These are phyloP conservation scores for Penicillium sp. DNA, from an alignment of 2,329 filamentous ascomycete genomes.

Conservation along the genomic window DNA sequence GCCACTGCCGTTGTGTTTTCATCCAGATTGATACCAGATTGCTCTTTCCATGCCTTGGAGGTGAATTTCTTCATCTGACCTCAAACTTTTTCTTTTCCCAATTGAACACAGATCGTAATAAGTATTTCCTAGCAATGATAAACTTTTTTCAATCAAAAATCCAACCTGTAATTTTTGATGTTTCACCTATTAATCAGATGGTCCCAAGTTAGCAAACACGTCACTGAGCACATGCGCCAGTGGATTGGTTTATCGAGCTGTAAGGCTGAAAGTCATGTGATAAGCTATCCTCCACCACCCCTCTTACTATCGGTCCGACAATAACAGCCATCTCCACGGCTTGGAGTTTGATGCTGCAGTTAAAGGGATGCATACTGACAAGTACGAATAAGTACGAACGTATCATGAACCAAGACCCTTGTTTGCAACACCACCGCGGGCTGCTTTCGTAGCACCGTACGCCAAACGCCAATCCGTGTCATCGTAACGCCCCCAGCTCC, in stretches of 20 bases:
- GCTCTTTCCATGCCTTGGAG: background rate
- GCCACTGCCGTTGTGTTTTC: background rate
- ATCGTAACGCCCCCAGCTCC: too few relatives aligned
- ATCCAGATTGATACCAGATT: conserved; percentile 3
- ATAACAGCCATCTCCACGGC: conserved; percentile 17
- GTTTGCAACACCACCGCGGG: conserved; percentile 16
- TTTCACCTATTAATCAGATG: background rate
- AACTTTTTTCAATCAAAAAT: background rate
- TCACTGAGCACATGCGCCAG: too few relatives aligned
- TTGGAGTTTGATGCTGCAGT: conserved; percentile 13
- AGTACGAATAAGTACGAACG: conserved; percentile 18
- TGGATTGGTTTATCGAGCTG: background rate
- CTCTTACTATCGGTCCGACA: conserved; percentile 22
- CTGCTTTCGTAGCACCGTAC: conserved; percentile 8
- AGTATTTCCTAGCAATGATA: too few relatives aligned
- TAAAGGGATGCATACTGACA: conserved; percentile 11
- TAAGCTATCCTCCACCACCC: conserved; percentile 5
- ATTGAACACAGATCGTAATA: too few relatives aligned
- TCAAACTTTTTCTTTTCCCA: too few relatives aligned
- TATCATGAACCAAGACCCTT: conserved; percentile 25
- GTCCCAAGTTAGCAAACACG: too few relatives aligned
- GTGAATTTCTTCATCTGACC: too few relatives aligned
- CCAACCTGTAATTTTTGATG: background rate
- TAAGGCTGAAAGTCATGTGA: conserved; percentile 20
- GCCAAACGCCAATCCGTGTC: too few relatives aligned